Base-by-base conservation (phyloP, 306 rosid genomes). In the Fragaria nilgerrensis region DNA sequence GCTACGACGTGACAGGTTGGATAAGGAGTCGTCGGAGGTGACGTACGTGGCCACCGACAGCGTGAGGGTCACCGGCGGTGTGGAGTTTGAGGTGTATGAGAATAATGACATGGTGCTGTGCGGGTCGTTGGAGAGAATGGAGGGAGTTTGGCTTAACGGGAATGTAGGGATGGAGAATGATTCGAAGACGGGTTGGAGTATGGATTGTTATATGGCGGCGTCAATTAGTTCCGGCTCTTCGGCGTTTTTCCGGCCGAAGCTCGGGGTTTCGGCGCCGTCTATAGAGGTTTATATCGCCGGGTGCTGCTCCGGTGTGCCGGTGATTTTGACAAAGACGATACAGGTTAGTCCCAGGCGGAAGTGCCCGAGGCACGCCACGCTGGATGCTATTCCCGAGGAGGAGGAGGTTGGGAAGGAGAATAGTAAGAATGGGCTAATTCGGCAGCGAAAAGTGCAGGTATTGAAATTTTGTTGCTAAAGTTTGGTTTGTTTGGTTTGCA, bases 341-440 rank as follows among this genome's bases (percentile, higher is more conserved):
- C 94, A 83, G 84, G 67, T 91, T 81, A 91, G 92, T 73, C 97
- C 95, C 0, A 75, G 89, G 82, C 75, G 95, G 89, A 91, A 89
- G 77, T 76, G 80, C 34, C 64, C 85, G 1, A 79, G 89, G 25
- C 96, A 88, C n/a, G 67, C 78, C 52, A 80, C 67, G 52, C 85
- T 93, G 19, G 96, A 93, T 75, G 97, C 92, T 2, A 93, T 93
- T 83, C 98, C 98, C 10, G 98, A 93, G 83, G 95, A 91, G 58
- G 97, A 91, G 69, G 98, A 91, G 68, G 74, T 87, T 74, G 90
- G 80, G 63, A 90, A 91, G 87, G 93, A 86, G 19, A 79, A 62
- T 3, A 19, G 58, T 25, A 75, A 76, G 77, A 77, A 85, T 22
- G 93, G 83, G 1, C 79, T 86, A 52, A 39, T 85, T 75, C 80